A percentile compares a stretch with the other conserved stretches of the same genome.
Conservation (phyloP, 2,329 filamentous ascomycete species). For the Periconia sp. region DNA sequence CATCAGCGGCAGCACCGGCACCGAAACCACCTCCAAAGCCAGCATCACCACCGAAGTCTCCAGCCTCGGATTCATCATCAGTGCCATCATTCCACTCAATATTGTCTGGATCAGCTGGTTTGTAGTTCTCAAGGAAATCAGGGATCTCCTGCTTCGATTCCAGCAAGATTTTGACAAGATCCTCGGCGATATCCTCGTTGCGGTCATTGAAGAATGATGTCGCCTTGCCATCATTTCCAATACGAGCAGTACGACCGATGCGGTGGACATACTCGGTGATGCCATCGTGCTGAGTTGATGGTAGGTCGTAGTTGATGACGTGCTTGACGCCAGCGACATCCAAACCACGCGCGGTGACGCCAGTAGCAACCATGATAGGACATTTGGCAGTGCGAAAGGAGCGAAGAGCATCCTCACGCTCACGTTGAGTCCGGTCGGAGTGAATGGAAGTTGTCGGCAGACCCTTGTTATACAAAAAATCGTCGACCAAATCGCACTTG, state of each 20-base stretch:
- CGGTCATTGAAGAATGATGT: slow-evolving; percentile 86
- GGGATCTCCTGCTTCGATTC: slow-evolving; percentile 82
- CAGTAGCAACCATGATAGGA: slow-evolving; percentile 86
- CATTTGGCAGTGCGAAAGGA: slow-evolving; percentile 76
- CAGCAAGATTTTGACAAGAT: slow-evolving; percentile 79
- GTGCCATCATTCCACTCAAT: slow-evolving; percentile 62
- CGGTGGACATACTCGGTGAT: slow-evolving; percentile 94
- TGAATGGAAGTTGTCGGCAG: slow-evolving; percentile 90
- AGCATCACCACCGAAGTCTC: slow-evolving; percentile 20
- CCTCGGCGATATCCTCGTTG: slow-evolving; percentile 74
- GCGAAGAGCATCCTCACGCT: slow-evolving; percentile 91
- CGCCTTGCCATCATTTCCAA: slow-evolving; percentile 84
- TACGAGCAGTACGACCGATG: slow-evolving; percentile 93
- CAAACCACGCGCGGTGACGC: slow-evolving; percentile 84
- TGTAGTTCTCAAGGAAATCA: slow-evolving; percentile 74
- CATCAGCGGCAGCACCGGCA: slow-evolving; percentile 14
- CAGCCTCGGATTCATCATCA: slow-evolving; percentile 41
- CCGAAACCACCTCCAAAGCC: slow-evolving; percentile 18
- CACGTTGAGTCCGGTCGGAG: slow-evolving; percentile 81
- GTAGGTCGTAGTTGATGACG: slow-evolving; percentile 93
- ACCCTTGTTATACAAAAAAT: slow-evolving; percentile 80
- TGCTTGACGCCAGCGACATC: slow-evolving; percentile 88
- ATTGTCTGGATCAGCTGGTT: slow-evolving; percentile 62
- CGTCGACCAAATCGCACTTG: slow-evolving; percentile 82
- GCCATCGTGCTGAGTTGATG: slow-evolving; percentile 75